phyloP scores from a whole-genome alignment of 1,284 basidiomycete genomes.

The Anthracocystis panici-leucophaei region DNA sequence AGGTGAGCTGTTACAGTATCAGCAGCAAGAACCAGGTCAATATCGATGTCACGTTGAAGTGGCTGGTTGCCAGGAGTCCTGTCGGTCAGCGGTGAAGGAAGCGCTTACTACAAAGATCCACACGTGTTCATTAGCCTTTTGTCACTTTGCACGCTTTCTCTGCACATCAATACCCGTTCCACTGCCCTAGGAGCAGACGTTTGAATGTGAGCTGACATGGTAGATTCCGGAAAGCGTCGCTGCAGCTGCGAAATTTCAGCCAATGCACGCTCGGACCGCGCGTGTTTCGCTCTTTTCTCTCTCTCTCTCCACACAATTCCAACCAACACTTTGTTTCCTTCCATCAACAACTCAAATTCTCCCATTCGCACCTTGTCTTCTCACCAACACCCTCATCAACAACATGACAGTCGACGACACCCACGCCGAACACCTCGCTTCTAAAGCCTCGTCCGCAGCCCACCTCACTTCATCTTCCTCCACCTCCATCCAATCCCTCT shows the following conservation, averaged over 20 bases:
- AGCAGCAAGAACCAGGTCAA: conserved; percentile 91
- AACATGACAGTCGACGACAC: conserved; percentile 33
- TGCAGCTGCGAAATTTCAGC: conserved; percentile 7
- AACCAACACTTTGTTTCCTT: conserved; percentile 19
- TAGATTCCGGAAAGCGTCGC: conserved; percentile 1
- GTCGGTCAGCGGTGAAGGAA: conserved; percentile 41
- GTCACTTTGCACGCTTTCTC: neutral
- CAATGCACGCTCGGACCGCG: conserved; percentile 28
- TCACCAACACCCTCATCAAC: neutral
- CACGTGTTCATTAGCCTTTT: neutral
- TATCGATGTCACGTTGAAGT: conserved; percentile 75
- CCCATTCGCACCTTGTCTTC: neutral
- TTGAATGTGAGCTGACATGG: neutral
- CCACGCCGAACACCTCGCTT: conserved; percentile 34
- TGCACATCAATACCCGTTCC: conserved; percentile 17
- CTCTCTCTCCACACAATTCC: conserved; percentile 9
- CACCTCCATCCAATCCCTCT: conserved; percentile 30
- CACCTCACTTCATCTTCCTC: conserved; percentile 8
- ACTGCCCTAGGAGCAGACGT: neutral
- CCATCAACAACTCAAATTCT: neutral
- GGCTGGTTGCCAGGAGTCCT: conserved; percentile 70
- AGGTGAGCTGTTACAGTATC: conserved; percentile 72
- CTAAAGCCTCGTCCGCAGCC: conserved; percentile 16
- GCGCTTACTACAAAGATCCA: neutral
- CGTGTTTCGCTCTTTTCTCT: neutral